Conservation (phyloP, 2,329 filamentous ascomycete species). For the Alternaria sp. region DNA sequence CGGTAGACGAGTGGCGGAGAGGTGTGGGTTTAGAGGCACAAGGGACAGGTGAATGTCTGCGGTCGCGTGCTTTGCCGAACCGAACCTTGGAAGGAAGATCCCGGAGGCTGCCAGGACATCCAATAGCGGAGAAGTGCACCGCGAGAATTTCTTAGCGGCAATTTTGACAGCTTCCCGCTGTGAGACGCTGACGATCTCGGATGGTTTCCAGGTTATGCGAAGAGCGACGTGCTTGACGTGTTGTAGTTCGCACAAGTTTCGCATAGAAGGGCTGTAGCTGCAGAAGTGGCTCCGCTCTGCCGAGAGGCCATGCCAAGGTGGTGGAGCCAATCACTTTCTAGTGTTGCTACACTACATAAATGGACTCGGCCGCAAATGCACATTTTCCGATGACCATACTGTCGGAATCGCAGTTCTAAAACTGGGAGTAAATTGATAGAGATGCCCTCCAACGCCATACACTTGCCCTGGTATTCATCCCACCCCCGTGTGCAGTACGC, state of each 20-base stretch:
- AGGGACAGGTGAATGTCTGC: conserved; percentile 36
- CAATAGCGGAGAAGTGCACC: conserved; percentile 29
- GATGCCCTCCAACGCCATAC: conserved; percentile 27
- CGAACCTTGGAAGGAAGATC: conserved; percentile 32
- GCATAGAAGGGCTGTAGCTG: conserved; percentile 12
- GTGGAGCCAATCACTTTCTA: conserved; percentile 29
- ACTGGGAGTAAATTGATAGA: conserved; percentile 21
- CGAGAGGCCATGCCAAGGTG: conserved; percentile 10
- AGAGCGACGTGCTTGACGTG: conserved; percentile 16
- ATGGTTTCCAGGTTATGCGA: background rate
- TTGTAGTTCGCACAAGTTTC: conserved; percentile 21
- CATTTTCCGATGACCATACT: conserved; percentile 40
- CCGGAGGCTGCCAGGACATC: conserved; percentile 22
- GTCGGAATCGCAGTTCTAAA: conserved; percentile 37
- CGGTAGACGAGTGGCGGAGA: conserved; percentile 26
- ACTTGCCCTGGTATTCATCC: conserved; percentile 22
- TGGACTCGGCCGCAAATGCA: conserved; percentile 37
- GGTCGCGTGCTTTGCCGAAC: conserved; percentile 38
- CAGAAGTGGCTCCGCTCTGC: conserved; percentile 28
- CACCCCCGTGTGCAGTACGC: conserved; percentile 26
- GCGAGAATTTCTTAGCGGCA: conserved; percentile 17
- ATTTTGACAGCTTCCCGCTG: conserved; percentile 16
- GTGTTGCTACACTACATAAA: conserved; percentile 31
- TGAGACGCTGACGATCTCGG: background rate
- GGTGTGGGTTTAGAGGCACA: conserved; percentile 33